Base-by-base conservation (phyloP, 495 filamentous ascomycete genomes). In the Apodospora peruviana region DNA sequence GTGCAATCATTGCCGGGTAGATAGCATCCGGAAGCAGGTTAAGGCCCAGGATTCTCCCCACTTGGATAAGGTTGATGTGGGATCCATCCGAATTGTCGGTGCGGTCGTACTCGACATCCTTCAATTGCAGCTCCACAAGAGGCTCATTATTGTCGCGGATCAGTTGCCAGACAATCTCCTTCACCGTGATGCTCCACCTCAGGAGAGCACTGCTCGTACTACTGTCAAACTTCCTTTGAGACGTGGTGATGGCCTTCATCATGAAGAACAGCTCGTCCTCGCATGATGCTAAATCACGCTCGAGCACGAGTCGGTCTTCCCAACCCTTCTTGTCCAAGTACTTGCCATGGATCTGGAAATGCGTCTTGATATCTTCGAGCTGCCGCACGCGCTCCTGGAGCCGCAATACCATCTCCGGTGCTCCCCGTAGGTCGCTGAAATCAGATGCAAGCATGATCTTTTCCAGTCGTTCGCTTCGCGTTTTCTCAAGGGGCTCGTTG, bases 371-470 rank as follows among this genome's bases (percentile, higher is more conserved):
- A 53, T 99, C 94, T 59, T 96, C 90, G 2, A 99, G 76, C 59
- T 95, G 91, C 32, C 90, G 82, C 48, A 97, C 95, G 16, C 91
- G 83, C 53, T 91, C 84, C 61, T 99, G 93, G 14, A 99, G 76
- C 59, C 82, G 85, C 57, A 84, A 83, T 19, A 97, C 91, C 85
- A 95, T 90, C 66, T 95, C 90, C 0, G 94, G 91, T 4, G 91
- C 88, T 25, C 93, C 93, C 35, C 88, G 82, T 24, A 99, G 76
- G 59, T 99, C 91, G 67, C 93, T 99, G 66, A 99, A 99, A 71
- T 99, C 93, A 11, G 94, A 97, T n/a, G 90, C 93, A 20, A 97
- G 82, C 87, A 98, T 95, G 59, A 98, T 98, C 74, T 94, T 96
- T 65, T 98, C 93, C 9, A 98, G 72, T 46, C 88, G 82, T 62